These are phyloP conservation scores for Jimgerdemannia flammicorona DNA, from an alignment of 192 early-diverging fungal species.

Conservation along the genomic window DNA sequence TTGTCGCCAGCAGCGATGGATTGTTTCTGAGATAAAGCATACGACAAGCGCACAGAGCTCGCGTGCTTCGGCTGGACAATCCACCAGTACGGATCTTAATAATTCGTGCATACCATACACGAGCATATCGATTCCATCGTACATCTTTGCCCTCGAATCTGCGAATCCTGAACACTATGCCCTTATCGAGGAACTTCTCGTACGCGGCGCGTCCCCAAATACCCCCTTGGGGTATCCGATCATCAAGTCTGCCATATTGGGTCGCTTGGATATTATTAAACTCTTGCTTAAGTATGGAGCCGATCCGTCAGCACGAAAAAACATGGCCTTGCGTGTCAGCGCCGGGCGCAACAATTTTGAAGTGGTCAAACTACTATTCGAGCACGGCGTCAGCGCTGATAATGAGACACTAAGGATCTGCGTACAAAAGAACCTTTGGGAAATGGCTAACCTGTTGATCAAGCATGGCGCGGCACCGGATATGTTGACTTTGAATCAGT, in stretches of 20 bases:
- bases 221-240: conserved; percentile 37
- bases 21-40: no score
- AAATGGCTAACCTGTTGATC: conserved; percentile 31
- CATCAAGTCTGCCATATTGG: conserved; percentile 32
- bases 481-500: conserved; percentile 22
- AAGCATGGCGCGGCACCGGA: conserved; percentile 35
- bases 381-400: conserved; percentile 28
- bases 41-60: background rate
- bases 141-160: conserved; percentile 18
- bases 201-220: conserved; percentile 29
- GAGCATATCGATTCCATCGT: conserved; percentile 21
- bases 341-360: conserved; percentile 20
- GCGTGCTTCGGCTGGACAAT: background rate
- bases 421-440: conserved; percentile 24
- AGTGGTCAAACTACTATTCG: conserved; percentile 30
- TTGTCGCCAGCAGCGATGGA: no score
- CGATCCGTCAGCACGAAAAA: conserved; percentile 19
- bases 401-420: conserved; percentile 22
- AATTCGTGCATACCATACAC: conserved; percentile 1
- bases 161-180: conserved; percentile 4
- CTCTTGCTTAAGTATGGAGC: conserved; percentile 26
- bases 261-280: conserved; percentile 21
- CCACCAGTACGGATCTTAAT: background rate
- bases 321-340: conserved; percentile 26
- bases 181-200: conserved; percentile 20